phyloP scores from a whole-genome alignment of 1,284 basidiomycete species.

The Neolentinus lepideus region DNA sequence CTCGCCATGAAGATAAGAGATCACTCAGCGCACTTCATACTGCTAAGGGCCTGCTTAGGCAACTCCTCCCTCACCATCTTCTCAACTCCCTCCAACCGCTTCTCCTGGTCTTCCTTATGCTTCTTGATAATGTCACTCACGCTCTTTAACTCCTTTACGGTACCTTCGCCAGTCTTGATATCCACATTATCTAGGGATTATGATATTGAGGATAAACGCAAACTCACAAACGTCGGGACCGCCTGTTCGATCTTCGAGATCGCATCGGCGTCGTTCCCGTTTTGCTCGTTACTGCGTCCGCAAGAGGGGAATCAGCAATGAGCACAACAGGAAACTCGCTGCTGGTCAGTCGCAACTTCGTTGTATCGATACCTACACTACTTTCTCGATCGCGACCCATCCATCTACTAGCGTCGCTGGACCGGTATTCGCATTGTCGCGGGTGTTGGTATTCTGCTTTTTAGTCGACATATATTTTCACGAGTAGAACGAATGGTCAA shows the following conservation, averaged over 20 bases:
- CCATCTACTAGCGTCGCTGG: background rate
- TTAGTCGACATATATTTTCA: background rate
- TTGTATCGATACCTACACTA: background rate
- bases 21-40: slow-evolving; percentile 23
- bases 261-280: background rate
- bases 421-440: background rate
- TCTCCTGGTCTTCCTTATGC: slow-evolving; percentile 28
- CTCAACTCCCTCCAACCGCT: slow-evolving; percentile 26
- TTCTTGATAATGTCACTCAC: slow-evolving; percentile 6
- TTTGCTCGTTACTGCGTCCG: background rate
- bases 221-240: background rate
- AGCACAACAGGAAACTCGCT: background rate
- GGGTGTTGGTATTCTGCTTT: background rate
- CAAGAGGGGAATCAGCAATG: background rate
- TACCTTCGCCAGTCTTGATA: background rate
- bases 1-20: slow-evolving; percentile 1
- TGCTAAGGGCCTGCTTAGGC: slow-evolving; percentile 23
- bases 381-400: background rate
- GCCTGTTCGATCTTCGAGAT: background rate
- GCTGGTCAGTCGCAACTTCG: background rate
- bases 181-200: background rate
- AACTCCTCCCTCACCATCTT: slow-evolving; percentile 26
- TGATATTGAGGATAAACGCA: background rate
- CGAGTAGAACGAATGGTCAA: too few relatives aligned
- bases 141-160: background rate